Conservation (phyloP, 1,284 basidiomycete species). For the Ceratobasidium sp. region DNA sequence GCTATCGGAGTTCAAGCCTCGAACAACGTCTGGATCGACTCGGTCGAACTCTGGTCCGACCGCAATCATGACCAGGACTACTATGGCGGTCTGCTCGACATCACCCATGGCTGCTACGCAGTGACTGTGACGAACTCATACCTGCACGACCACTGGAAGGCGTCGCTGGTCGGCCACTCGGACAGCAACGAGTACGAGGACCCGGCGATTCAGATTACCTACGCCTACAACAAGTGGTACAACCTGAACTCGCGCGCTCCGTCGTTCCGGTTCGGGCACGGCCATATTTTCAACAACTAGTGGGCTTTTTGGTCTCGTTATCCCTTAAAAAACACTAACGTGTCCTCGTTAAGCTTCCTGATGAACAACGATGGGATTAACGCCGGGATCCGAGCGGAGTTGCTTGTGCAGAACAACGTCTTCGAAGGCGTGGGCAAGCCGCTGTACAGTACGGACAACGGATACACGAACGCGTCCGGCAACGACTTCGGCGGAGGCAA, state of each 20-base stretch:
- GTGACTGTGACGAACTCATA: slow-evolving; percentile 63
- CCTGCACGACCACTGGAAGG: slow-evolving; percentile 64
- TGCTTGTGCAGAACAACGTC: no score
- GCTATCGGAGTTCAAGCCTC: slow-evolving; percentile 58
- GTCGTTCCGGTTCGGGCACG: slow-evolving; percentile 57
- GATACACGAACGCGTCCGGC: no score
- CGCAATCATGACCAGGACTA: slow-evolving; percentile 54
- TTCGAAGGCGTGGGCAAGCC: no score
- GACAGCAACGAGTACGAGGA: slow-evolving; percentile 58
- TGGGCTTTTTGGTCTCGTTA: no score
- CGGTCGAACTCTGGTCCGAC: slow-evolving; percentile 60
- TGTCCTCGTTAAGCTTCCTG: no score
- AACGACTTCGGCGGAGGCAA: no score
- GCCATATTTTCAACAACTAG: slow-evolving; percentile 42
- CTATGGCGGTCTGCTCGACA: slow-evolving; percentile 44
- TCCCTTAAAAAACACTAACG: no score
- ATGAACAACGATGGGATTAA: no score
- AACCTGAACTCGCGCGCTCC: slow-evolving; percentile 52
- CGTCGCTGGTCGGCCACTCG: slow-evolving; percentile 64
- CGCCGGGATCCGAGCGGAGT: no score
- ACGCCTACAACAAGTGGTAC: slow-evolving; percentile 3
- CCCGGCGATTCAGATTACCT: slow-evolving; percentile 44
- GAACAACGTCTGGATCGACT: slow-evolving; percentile 63
- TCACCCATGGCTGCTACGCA: slow-evolving; percentile 58
- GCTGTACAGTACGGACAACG: no score